A percentile compares a stretch with the other conserved stretches of the same genome.
phyloP scores from a whole-genome alignment of 306 rosid species.

The Glycyrrhiza uralensis region DNA sequence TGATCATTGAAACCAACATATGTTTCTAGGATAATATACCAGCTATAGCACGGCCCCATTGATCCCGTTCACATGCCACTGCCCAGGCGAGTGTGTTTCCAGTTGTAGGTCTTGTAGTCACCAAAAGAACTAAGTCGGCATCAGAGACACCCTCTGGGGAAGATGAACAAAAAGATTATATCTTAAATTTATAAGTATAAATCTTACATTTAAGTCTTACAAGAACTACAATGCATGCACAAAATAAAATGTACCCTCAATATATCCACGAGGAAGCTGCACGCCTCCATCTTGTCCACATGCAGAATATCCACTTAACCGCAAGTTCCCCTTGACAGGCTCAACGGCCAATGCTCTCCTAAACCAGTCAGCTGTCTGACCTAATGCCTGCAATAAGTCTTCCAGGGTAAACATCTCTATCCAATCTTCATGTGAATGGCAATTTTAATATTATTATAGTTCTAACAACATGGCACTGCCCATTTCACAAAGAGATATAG shows the following conservation, averaged over 20 bases:
- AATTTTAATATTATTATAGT: neutral
- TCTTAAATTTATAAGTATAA: constrained; percentile 5
- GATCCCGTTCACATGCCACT: constrained; percentile 99
- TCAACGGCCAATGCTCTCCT: constrained; percentile 89
- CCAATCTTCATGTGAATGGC: neutral
- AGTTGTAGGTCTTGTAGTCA: constrained; percentile 96
- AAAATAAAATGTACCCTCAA: constrained; percentile 66
- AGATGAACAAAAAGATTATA: constrained; percentile 23
- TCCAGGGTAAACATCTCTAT: constrained; percentile 21
- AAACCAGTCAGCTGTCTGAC: constrained; percentile 97
- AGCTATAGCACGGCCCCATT: constrained; percentile 99
- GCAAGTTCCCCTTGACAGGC: constrained; percentile 91
- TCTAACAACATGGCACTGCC: neutral
- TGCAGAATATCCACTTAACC: constrained; percentile 96
- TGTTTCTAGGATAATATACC: constrained; percentile 48
- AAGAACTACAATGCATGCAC: neutral
- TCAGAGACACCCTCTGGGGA: constrained; percentile 73
- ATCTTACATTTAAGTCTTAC: neutral
- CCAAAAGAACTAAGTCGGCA: constrained; percentile 94
- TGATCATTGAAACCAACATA: neutral
- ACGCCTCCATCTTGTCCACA: constrained; percentile 99
- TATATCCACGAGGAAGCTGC: constrained; percentile 88
- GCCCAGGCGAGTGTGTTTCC: constrained; percentile 99
- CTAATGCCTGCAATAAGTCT: constrained; percentile 68
- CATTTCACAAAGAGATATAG: neutral